A percentile compares a stretch with the other conserved stretches of the same genome.
Evolutionary conservation across 768 basidiomycete genomes (phyloP).

Genomic region (Hypholoma sublateritium): DNA sequence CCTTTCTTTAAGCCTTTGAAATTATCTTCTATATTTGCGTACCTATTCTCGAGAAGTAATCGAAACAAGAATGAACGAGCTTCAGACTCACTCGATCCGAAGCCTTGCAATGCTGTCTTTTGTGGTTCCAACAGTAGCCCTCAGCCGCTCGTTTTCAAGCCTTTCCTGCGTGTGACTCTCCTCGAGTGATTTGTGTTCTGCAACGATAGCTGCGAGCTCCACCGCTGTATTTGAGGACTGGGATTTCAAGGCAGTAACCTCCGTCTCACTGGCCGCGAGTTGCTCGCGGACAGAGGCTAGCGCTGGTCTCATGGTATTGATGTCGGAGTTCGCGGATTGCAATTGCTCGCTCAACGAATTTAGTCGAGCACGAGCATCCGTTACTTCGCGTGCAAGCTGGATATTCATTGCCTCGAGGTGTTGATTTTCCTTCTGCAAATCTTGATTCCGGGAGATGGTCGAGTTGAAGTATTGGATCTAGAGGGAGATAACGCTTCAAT

Average conservation of each 20-base stretch:
- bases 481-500: neutral
- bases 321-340: constrained; percentile 7
- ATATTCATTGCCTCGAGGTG: constrained; percentile 6
- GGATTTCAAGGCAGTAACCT: constrained; percentile 8
- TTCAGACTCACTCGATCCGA: constrained; percentile 5
- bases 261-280: constrained; percentile 9
- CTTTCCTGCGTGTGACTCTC: constrained; percentile 7
- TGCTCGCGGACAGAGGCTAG: constrained; percentile 10
- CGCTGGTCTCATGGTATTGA: constrained; percentile 9
- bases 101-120: constrained; percentile 12
- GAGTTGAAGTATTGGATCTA: constrained; percentile 6
- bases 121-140: constrained; percentile 2
- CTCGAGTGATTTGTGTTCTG: constrained; percentile 6
- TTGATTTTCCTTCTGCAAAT: constrained; percentile 9
- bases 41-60: constrained; percentile 7
- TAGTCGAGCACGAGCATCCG: constrained; percentile 9
- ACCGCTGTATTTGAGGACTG: constrained; percentile 9
- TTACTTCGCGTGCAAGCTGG: constrained; percentile 14
- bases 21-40: constrained; percentile 8
- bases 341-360: neutral
- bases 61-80: neutral
- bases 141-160: constrained; percentile 12
- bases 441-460: neutral
- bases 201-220: constrained; percentile 4
- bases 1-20: constrained; percentile 20